Base-by-base conservation (phyloP, 495 filamentous ascomycete genomes). In the Pyronema domesticum region DNA sequence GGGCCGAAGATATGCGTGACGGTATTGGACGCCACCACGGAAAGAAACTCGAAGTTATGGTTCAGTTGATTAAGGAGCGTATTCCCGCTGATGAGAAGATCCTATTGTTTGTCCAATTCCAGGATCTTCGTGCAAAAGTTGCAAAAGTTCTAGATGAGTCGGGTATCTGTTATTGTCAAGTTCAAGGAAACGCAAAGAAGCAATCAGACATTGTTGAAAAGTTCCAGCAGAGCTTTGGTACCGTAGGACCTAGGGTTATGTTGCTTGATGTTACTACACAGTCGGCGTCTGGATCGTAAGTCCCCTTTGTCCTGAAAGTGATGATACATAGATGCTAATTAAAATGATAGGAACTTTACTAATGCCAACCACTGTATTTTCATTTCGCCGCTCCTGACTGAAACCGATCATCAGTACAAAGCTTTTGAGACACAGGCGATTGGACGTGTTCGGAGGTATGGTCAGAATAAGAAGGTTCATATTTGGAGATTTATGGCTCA, bases 321-420 rank as follows among this genome's bases (percentile, higher is more conserved):
- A 54, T 35, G 11, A 11, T 15, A 48, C 23, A 44, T 57, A n/a
- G 47, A 55, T 17, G 35, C 60, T 68, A 54, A 68, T 55, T 33
- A 34, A 14, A 42, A 6, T 43, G 44, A 51, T 58, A 82, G 80
- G 15, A 93, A 93, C 60, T 68, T 91, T 2, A 79, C 80, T 46
- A 73, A 75, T 39, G 83, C 85, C 0, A 88, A 85, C 54, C 86
- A 91, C 57, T 70, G 89, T 35, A 74, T 93, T 48, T 89, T 94
- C 63, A 66, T 82, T 9, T 75, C 73, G 0, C 84, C 86, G 1
- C 63, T 79, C 1, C 68, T 80, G 2, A 67, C 74, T 0, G 51
- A 34, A 7, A 71, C 75, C 1, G 73, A 81, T 47, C 69, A 78
- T 30, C 68, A 74, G 10, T 88, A 80, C 57, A 69, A 79, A 0